phyloP scores from a whole-genome alignment of 2,329 filamentous ascomycete genomes.

The Aureobasidium sp. region DNA sequence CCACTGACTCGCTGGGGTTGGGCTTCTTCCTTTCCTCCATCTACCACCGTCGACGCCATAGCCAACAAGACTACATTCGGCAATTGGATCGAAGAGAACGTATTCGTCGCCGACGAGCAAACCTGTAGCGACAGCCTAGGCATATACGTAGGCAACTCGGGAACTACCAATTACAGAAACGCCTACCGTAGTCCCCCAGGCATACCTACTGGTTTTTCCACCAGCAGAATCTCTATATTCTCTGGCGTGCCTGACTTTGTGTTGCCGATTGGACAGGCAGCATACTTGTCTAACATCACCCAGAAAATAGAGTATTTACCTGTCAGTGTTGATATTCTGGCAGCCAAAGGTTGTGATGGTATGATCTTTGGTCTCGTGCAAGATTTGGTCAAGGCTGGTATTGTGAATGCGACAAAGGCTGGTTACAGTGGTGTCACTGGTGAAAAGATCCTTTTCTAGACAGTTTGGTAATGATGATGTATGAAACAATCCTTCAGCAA shows the following conservation, averaged over 20 bases:
- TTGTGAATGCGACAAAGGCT: conserved; percentile 51
- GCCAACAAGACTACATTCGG: conserved; percentile 57
- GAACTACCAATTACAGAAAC: conserved; percentile 50
- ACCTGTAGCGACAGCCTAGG: conserved; percentile 58
- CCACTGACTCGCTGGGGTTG: conserved; percentile 55
- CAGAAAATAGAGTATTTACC: conserved; percentile 58
- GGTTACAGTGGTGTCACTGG: conserved; percentile 47
- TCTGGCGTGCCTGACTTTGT: conserved; percentile 55
- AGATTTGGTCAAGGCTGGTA: conserved; percentile 55
- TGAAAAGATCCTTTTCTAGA: conserved; percentile 43
- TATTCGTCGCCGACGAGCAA: conserved; percentile 45
- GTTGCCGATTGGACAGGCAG: conserved; percentile 47
- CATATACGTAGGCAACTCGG: conserved; percentile 53
- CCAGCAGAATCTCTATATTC: conserved; percentile 54
- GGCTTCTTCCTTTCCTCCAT: conserved; percentile 45
- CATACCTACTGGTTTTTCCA: conserved; percentile 53
- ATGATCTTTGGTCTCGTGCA: conserved; percentile 61
- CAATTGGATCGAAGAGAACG: conserved; percentile 52
- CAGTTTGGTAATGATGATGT: neutral
- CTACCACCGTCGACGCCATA: conserved; percentile 47
- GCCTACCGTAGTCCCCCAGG: conserved; percentile 47
- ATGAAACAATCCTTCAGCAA: neutral
- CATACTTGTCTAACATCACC: conserved; percentile 55
- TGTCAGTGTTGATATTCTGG: conserved; percentile 65
- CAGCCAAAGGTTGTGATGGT: conserved; percentile 66